phyloP scores from a whole-genome alignment of 2,329 filamentous ascomycete species.

The Penicillium sp. region DNA sequence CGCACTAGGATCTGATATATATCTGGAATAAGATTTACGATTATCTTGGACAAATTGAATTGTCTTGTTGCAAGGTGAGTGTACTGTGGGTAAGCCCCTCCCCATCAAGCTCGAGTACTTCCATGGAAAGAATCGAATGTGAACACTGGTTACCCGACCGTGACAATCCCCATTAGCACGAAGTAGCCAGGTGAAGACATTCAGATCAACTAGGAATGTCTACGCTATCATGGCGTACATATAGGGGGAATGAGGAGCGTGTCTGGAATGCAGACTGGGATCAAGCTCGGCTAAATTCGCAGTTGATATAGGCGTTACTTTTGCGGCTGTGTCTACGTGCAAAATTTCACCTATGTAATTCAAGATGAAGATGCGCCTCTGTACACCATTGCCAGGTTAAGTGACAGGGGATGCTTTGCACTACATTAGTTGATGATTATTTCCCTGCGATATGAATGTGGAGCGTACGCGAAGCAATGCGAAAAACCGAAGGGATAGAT shows the following conservation, averaged over 20 bases:
- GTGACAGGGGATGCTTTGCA: constrained; percentile 17
- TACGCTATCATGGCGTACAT: constrained; percentile 13
- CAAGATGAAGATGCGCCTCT: neutral
- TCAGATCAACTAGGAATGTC: constrained; percentile 15
- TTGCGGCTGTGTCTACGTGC: neutral
- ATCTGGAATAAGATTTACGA: neutral
- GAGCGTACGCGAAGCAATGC: too few species aligned
- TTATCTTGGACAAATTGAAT: neutral
- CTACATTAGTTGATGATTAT: constrained; percentile 20
- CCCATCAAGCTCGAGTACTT: constrained; percentile 10
- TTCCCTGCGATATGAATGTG: neutral
- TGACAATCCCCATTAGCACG: constrained; percentile 6
- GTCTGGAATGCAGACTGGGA: constrained; percentile 13
- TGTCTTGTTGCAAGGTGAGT: neutral
- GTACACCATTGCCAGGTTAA: constrained; percentile 18
- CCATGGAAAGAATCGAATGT: constrained; percentile 14
- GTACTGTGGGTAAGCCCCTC: constrained; percentile 10
- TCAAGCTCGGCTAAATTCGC: constrained; percentile 12
- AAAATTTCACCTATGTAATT: too few species aligned
- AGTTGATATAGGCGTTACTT: too few species aligned
- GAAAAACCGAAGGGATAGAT: neutral
- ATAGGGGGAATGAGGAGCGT: constrained; percentile 2
- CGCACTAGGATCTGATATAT: neutral
- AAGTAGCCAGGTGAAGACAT: constrained; percentile 1
- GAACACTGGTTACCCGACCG: constrained; percentile 11